Conservation (phyloP, 1,284 basidiomycete species). For the Meira miltonrushii region DNA sequence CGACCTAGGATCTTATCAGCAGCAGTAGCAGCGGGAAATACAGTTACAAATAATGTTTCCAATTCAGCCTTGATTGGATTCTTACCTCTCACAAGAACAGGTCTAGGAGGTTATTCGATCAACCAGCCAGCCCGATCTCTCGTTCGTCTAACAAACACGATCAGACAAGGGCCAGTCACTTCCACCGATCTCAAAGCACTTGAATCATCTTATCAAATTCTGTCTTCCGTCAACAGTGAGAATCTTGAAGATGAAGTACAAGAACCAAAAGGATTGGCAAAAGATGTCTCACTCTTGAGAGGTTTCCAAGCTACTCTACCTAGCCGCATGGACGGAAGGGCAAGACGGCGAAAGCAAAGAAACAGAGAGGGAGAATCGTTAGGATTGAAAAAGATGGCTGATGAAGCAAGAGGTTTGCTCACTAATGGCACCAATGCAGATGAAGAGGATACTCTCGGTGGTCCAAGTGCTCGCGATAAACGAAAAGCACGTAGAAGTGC, state of each 20-base stretch:
- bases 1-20: slow-evolving; percentile 47
- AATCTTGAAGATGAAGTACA: slow-evolving; percentile 16
- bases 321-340: slow-evolving; percentile 32
- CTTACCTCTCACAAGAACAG: slow-evolving; percentile 30
- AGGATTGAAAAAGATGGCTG: slow-evolving; percentile 42
- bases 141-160: slow-evolving; percentile 40
- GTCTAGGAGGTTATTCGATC: slow-evolving; percentile 31
- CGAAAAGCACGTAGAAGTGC: slow-evolving; percentile 26
- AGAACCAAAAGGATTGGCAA: slow-evolving; percentile 16
- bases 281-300: slow-evolving; percentile 44
- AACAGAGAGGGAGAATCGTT: slow-evolving; percentile 31
- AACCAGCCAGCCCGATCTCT: slow-evolving; percentile 42
- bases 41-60: slow-evolving; percentile 15
- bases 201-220: slow-evolving; percentile 46
- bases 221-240: slow-evolving; percentile 27
- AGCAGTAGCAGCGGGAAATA: slow-evolving; percentile 23
- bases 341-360: slow-evolving; percentile 32
- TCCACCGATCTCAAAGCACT: slow-evolving; percentile 43
- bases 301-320: slow-evolving; percentile 51
- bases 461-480: slow-evolving; percentile 10
- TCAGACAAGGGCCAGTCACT: slow-evolving; percentile 37
- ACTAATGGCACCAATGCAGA: slow-evolving; percentile 1
- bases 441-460: slow-evolving; percentile 3
- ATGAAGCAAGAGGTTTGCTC: slow-evolving; percentile 40
- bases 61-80: slow-evolving; percentile 31